Evolutionary conservation across 2,329 filamentous ascomycete genomes (phyloP), one percentile per base, ranked within the genome.

Genomic region (Phaeosphaeria sp.): DNA sequence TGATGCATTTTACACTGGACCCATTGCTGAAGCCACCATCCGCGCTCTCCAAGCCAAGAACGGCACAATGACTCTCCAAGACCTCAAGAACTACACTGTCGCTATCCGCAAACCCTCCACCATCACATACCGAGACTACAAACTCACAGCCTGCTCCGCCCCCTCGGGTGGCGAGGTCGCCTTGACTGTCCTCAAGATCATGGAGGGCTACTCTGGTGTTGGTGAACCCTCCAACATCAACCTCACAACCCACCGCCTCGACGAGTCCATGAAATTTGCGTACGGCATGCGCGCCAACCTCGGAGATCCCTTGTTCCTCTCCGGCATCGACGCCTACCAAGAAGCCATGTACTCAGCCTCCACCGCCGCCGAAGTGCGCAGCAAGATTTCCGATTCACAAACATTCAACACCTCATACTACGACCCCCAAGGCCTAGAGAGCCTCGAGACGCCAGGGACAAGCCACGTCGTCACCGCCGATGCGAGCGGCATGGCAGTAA

Each of bases 231-330:
- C 85, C 44, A 79, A 77, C 18, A 64, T 85, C 20, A 89, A 92
- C 65, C 79, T 96, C 0, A 92, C 89, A 39, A 89, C 89, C 0
- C 95, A 98, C 77, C 87, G 91, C 15, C 84, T 97, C 63, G 87
- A 92, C 70, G 95, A 98, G 81, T 90, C 93, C 13, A 92, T 97
- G 80, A 86, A 92, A 21, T 98, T 96, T 74, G 93, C 87, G 2
- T 98, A 97, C 73, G 93, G 89, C 39, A 76, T 82, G 67, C 88
- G 93, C 56, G 84, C 87, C n/a, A 83, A 89, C 25, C 84, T 98
- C 0, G 94, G 93, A 4, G 95, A 98, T 74, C 95, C 94, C 0
- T 81, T 80, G 1, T 97, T 90, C 73, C 86, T 96, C 3, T 65
- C 82, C 0, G 86, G 86, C 27, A 80, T 94, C 50, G 78, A 82